These are phyloP conservation scores for Euclidium syriacum DNA, from an alignment of 345 rosid genomes.

Conservation along the genomic window DNA sequence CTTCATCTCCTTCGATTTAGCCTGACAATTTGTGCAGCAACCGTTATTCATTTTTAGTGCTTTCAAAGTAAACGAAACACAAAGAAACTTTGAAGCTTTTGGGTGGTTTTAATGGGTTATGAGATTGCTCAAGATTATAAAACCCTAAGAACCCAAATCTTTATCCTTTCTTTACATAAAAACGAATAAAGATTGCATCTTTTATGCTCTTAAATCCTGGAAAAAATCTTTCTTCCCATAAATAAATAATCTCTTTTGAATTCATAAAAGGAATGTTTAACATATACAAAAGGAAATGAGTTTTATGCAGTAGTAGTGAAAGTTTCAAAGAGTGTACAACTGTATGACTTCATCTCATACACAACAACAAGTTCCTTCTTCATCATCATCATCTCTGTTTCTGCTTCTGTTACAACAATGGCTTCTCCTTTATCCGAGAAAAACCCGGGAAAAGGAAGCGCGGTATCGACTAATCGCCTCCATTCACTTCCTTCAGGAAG, in stretches of 20 bases:
- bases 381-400: too few relatives aligned
- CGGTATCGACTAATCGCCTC: conserved; percentile 69
- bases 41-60: conserved; percentile 12
- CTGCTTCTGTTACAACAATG: conserved; percentile 37
- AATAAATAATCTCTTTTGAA: neutral
- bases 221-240: conserved; percentile 8
- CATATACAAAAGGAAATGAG: neutral
- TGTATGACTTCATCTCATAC: conserved; percentile 73
- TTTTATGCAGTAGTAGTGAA: conserved; percentile 26
- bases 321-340: conserved; percentile 83
- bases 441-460: conserved; percentile 79
- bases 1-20: conserved; percentile 3
- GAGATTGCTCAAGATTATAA: neutral
- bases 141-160: conserved; percentile 19
- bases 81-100: neutral
- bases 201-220: neutral
- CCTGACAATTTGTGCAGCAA: conserved; percentile 13
- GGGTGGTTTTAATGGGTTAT: neutral
- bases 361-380: too few relatives aligned
- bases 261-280: conserved; percentile 11
- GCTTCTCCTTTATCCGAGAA: conserved; percentile 55
- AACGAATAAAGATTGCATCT: neutral
- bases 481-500: conserved; percentile 54
- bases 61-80: neutral
- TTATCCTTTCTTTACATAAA: neutral